Conservation (phyloP, 768 basidiomycete genomes). For the Lactarius deliciosus region DNA sequence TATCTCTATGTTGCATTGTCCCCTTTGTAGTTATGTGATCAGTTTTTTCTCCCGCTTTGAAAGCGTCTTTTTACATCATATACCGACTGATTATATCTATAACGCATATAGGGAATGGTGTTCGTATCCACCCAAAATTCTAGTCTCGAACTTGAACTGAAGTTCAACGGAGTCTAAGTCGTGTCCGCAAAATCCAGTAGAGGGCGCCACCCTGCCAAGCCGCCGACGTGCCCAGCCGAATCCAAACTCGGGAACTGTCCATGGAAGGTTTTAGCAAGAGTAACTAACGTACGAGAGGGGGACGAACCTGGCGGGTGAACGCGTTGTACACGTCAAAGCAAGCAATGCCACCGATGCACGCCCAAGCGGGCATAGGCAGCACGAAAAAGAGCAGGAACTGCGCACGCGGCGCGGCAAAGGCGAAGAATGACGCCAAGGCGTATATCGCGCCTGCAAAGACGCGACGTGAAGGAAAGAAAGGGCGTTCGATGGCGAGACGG, state of each 20-base stretch:
- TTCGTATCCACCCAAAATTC: not conserved
- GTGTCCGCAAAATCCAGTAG: constrained; percentile 22
- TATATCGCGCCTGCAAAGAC: constrained; percentile 61
- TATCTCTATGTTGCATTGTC: constrained; percentile 10
- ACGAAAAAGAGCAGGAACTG: constrained; percentile 73
- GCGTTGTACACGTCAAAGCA: constrained; percentile 52
- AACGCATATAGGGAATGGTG: not conserved
- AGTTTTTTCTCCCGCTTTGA: constrained; percentile 7
- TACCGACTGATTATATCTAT: not conserved
- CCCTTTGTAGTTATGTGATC: constrained; percentile 9
- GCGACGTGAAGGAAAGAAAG: constrained; percentile 2
- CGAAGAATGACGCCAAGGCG: constrained; percentile 67
- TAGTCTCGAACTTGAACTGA: not conserved
- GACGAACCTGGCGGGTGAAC: constrained; percentile 37
- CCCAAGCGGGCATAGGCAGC: constrained; percentile 79
- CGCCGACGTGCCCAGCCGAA: constrained; percentile 26
- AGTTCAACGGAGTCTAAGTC: constrained; percentile 11
- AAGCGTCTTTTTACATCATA: not conserved
- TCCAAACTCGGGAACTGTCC: constrained; percentile 18
- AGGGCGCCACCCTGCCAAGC: constrained; percentile 23
- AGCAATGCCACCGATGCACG: constrained; percentile 65
- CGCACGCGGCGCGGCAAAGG: constrained; percentile 63
- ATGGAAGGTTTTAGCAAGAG: not conserved
- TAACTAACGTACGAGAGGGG: not conserved
- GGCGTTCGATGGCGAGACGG: constrained; percentile 1